These are phyloP conservation scores for Picochlorum sp. DNA, from an alignment of 139 green algal genomes.

Conservation along the genomic window DNA sequence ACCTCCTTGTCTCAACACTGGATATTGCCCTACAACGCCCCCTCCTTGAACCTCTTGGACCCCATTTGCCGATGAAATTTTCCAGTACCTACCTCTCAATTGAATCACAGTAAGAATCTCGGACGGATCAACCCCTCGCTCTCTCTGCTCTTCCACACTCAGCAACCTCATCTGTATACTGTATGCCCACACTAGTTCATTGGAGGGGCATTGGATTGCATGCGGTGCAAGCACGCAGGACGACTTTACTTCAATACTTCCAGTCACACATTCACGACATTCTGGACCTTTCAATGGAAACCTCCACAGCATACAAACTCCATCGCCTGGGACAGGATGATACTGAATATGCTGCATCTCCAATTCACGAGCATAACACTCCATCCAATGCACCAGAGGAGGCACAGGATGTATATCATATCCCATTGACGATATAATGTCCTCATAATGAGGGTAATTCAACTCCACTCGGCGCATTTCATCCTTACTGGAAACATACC, in stretches of 20 bases:
- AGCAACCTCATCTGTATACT: slow-evolving; percentile 54
- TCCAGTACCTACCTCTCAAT: slow-evolving; percentile 55
- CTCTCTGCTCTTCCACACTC: slow-evolving; percentile 30
- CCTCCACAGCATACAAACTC: background rate
- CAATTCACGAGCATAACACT: background rate
- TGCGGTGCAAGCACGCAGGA: background rate
- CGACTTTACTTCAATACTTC: slow-evolving; percentile 39
- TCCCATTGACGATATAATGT: background rate
- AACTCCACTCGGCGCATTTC: background rate
- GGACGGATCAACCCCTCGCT: background rate
- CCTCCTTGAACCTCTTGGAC: slow-evolving; percentile 42
- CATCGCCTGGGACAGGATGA: background rate
- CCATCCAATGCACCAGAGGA: slow-evolving; percentile 1
- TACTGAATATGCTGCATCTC: background rate
- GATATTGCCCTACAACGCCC: slow-evolving; percentile 47
- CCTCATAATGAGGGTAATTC: background rate
- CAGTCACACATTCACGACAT: slow-evolving; percentile 34
- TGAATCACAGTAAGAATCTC: background rate
- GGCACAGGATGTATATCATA: background rate
- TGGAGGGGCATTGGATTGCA: slow-evolving; percentile 28
- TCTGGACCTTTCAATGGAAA: background rate
- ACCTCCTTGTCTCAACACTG: slow-evolving; percentile 36
- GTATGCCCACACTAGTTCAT: slow-evolving; percentile 52
- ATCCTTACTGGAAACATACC: no score
- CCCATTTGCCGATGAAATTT: slow-evolving; percentile 39